Base-by-base conservation (phyloP, 106 monocot genomes). In the Dendrobium officinale region DNA sequence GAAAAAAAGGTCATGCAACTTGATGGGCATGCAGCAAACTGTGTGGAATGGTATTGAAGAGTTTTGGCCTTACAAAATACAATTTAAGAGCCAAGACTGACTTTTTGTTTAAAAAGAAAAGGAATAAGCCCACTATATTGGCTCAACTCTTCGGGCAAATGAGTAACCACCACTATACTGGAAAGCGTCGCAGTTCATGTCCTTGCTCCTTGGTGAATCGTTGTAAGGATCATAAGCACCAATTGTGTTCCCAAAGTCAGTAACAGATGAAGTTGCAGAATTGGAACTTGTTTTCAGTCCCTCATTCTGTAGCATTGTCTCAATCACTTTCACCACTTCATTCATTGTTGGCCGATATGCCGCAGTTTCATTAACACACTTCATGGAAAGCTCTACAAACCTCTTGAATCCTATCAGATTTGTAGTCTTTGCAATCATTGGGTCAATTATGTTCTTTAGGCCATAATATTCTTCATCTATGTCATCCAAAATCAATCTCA, bases 281-380 rank as follows among this genome's bases (percentile, higher is more conserved):
- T 67, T 89, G 9, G 81, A 59, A 42, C 33, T 72, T 15, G 83
- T 81, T 55, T 47, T 76, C 22, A 85, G 26, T 37, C 91, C 91
- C 37, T 82, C 82, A 51, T 55, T 86, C 78, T 88, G 84, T 72
- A 91, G 33, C 40, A 90, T 85, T 22, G 75, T 84, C 68, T 91
- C 88, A 17, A 91, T 85, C 42, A 85, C 89, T 68, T 87, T 91
- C 76, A 91, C 91, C 16, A 89, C 73, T 19, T 89, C 89, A 75
- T 87, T 91, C 91, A 91, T 91, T n/a, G 83, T 81, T 41, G 91
- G 91, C 10, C 91, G 83, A 59, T 81, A 45, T 22, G 83, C 68
- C 26, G 91, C 89, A 7, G 81, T 77, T 77, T 91, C 91, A 17
- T 87, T 84, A 5, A 91, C 86, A 58, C 91, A 91, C 64, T 88